Base-by-base conservation (phyloP, 2,329 filamentous ascomycete genomes). In the Grosmannia serpens region DNA sequence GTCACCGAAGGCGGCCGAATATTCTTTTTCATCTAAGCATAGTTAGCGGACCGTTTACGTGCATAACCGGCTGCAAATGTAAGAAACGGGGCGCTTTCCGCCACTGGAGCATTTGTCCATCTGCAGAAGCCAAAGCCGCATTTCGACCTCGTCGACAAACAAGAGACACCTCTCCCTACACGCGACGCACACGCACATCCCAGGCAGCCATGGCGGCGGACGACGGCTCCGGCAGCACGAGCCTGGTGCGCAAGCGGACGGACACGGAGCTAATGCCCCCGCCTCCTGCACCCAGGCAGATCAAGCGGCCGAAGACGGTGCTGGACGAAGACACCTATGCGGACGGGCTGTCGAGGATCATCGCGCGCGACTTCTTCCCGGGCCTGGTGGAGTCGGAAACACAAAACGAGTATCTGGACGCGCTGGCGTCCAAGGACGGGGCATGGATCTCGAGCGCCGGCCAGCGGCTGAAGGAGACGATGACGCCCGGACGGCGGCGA, bases 241-340 rank as follows among this genome's bases (percentile, higher is more conserved):
- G 86, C 61, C 78, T 94, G 60, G 75, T 84, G 57, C 81, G 81
- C 58, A 91, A 90, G 74, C 79, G 84, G 62, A 77, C 78, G 59
- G 85, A 89, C 60, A 80, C 75, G 29, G 84, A 88, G 58, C 75
- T 95, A 57, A 97, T 96, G 91, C 87, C 89, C 20, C 91, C 91
- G 13, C 91, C 92, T 7, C 89, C 91, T 4, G 80, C 84, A 0
- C 77, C 85, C 49, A 97, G 96, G 71, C 87, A 90, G 60, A 95
- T 96, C 68, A 96, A 96, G 73, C 83, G 94, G 56, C 94, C 94
- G 0, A 85, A 86, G 62, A 88, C 87, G 62, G 85, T 96, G 31
- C 82, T 99, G 31, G 90, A 96, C 70, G 94, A 99, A 77, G 92
- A 99, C 65, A 85, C 87, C 57, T 99, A 99, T 71, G 94, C 90